Evolutionary conservation across 1,284 basidiomycete genomes (phyloP), one percentile per base, ranked within the genome.

Genomic region (Athelia sp.): DNA sequence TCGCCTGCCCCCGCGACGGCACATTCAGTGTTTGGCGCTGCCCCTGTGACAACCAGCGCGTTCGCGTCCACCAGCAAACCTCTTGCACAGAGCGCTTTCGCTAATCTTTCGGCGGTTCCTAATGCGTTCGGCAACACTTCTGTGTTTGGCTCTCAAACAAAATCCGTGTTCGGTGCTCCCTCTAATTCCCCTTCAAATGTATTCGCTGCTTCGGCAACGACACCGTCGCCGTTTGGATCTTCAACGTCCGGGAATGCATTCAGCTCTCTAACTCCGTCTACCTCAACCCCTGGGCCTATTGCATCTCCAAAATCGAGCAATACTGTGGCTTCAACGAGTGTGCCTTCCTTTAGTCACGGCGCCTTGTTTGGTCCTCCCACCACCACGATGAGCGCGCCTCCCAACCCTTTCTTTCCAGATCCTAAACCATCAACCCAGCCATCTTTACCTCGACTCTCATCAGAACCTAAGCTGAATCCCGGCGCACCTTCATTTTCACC

Each of bases 81-180:
- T 15, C 44, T 11, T 11, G n/a, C 56, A 11, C 49, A 50, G 17
- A 67, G 71, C 21, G 78, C 70, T 9, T 81, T 81, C 54, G 67
- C 75, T 15, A 61, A 60, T 35, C 58, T 58, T 44, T 56, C 64
- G 43, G 58, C 66, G 2, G 59, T 61, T 14, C 72, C 67, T 13
- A 23, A 42, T 34, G 40, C 42, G 21, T 21, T 32, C 47, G 19
- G 45, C 6, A 44, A 22, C 22, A 44, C 43, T 11, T 44, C 43
- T 26, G 43, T 23, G 22, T 43, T 54, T 32, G 22, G 38, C 23
- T 26, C 43, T 4, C 14, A 23, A 23, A 8, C 51, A 6, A 13
- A 24, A 29, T 22, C 52, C 22, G 45, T 29, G 11, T 22, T n/a
- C 19, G 36, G 10, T 17, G 43, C 32, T 13, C 29, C 49, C 40